Evolutionary conservation across 345 rosid species (phyloP), one percentile per base, ranked within the genome.

Genomic region (Populus deltoides): DNA sequence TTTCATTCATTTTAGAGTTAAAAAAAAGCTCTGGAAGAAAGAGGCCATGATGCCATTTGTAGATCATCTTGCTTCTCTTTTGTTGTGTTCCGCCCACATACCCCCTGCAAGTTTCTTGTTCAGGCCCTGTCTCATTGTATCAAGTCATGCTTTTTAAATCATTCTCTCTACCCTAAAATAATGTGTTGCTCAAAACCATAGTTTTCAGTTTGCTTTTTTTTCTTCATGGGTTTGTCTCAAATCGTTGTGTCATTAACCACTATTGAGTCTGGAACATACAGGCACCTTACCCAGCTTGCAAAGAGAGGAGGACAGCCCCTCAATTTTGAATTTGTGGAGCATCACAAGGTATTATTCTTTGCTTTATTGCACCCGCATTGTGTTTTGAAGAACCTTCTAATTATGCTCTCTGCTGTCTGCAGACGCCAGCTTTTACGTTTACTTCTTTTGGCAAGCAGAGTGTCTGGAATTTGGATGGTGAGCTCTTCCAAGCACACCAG

Each of bases 271-370:
- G 53, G 51, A 68, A 39, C 31, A 18, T 79, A 29, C 92, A 95
- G 99, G 94, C 98, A 93, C 83, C 94, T 95, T n/a, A 87, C 92
- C 27, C 93, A 95, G 85, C 97, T 95, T 55, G 94, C 98, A 6
- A 93, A 79, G 85, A 91, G 80, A 87, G 96, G 90, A 9, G 96
- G 96, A 57, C 85, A 85, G 47, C 99, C 99, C 74, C 81, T 92
- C 57, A 85, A 90, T 78, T 93, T 92, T 7, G 90, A 90, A 63
- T 95, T 95, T 78, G 98, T 93, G 80, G 99, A 95, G 77, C 93
- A 92, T 83, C 88, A 91, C 76, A 95, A 92, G 98, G 99, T 88
- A 41, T 41, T 41, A 41, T 41, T 41, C 45, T 10, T 41, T 41
- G 45, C 45, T 41, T 41, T 41, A 10, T 11, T 41, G 45, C 45